Evolutionary conservation across 345 rosid species (phyloP), one percentile per base, ranked within the genome.

Genomic region (Streptanthus diversifolius): DNA sequence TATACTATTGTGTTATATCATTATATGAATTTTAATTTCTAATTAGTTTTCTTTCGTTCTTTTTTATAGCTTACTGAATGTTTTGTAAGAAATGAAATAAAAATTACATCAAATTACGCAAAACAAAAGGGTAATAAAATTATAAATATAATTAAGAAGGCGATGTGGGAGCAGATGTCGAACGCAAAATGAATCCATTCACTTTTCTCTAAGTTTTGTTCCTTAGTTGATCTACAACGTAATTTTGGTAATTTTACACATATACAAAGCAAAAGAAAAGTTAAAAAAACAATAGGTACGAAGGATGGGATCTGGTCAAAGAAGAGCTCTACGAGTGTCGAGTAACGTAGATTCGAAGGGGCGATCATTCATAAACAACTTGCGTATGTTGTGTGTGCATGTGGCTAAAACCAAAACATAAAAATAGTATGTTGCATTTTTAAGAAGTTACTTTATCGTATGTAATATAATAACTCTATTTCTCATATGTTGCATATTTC

Each of bases 341-440:
- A 49, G 62, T 75, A 29, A 68, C 79, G 68, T 75, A 33, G 57
- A 68, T 68, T 75, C 63, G 68, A 75, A 60, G 63, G 48, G 68
- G 40, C 63, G 55, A 74, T 75, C 48, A 60, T 68, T 58, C 58
- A 53, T 25, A 24, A 52, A 27, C 35, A 53, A 53, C n/a, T 2
- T 39, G 43, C 43, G 18, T 49, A 25, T 21, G 12, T 49, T 49
- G n/a, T 52, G 58, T 25, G 55, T 27, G 11, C 32, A 51, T 51
- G 30, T 49, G 27, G 27, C 21, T 18, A 2, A 19, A 47, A 48
- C 13, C 14, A 19, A 48, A 45, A 19, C 12, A 44, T 3, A 15
- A 44, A 44, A 15, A 44, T 44, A 19, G 27, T 48, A 14, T 14
- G n/a, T n/a, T n/a, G n/a, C n/a, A n/a, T 47, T 19, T 29, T 29